Base-by-base conservation (phyloP, 345 rosid species). In the Cardamine resedifolia region DNA sequence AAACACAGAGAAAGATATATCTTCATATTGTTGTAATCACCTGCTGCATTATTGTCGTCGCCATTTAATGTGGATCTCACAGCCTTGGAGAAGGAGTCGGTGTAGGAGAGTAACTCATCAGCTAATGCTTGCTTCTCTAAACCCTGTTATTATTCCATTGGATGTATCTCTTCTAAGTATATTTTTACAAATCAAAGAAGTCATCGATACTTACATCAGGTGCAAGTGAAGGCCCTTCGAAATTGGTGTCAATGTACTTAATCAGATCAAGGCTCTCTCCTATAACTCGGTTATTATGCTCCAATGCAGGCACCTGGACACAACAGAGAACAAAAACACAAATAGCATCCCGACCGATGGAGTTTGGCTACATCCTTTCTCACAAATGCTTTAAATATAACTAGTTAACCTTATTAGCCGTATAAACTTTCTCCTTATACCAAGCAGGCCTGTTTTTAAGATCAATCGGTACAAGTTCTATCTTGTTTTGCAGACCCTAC, bases 211-310 rank as follows among this genome's bases (percentile, higher is more conserved):
- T 82, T 80, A 91, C 97, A 58, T 77, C 52, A 9, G 95, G 95
- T 66, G 78, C 58, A 27, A 94, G 89, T 18, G 96, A 85, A 79
- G 92, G 91, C 66, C 96, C 98, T 74, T 89, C 82, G 21, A 94
- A 94, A 82, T 88, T 89, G 80, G 72, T 73, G 23, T 94, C 96
- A 15, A 91, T 55, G 69, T 91, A 94, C 67, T 84, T 87, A 16
- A 89, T 74, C 75, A 94, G 67, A 66, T 91, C 96, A 56, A 94
- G 84, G 76, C 97, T 91, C 85, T 94, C 97, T 50, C 97, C 98
- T 4, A 71, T 85, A 6, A 94, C 64, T 81, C 78, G 83, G 34
- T 92, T 87, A 66, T 94, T 86, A 74, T 91, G 97, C 63, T 94
- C 97, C 75, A 94, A 62, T 6, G 98, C 78, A 23, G 97, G 97